phyloP scores from a whole-genome alignment of 2,329 filamentous ascomycete species.

The Iodosphaeria phyllophila region DNA sequence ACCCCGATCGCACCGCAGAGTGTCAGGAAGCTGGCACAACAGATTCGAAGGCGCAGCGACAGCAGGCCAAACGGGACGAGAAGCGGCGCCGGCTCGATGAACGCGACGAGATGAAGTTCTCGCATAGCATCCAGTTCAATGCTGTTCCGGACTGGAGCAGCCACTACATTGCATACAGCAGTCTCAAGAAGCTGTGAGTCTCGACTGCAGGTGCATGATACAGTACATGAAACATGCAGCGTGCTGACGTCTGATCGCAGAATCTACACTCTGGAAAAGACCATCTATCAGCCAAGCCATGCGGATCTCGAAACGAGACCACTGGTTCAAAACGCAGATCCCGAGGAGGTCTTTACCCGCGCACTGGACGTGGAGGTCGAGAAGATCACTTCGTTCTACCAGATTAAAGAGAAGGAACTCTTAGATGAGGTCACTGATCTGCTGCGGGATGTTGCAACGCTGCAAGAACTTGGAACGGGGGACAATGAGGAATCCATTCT shows the following conservation, averaged over 20 bases:
- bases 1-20: too few relatives aligned
- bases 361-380: slow-evolving; percentile 79
- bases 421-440: slow-evolving; percentile 62
- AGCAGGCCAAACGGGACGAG: slow-evolving; percentile 30
- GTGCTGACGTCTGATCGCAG: slow-evolving; percentile 22
- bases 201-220: neutral
- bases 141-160: slow-evolving; percentile 99
- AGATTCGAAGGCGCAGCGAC: too few relatives aligned
- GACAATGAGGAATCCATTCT: slow-evolving; percentile 19
- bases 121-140: slow-evolving; percentile 98
- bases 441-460: slow-evolving; percentile 53
- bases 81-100: slow-evolving; percentile 56
- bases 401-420: slow-evolving; percentile 75
- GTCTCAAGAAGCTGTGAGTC: slow-evolving; percentile 88
- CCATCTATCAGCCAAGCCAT: slow-evolving; percentile 41
- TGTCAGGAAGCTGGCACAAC: too few relatives aligned
- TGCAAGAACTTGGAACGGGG: slow-evolving; percentile 43
- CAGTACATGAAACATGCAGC: slow-evolving; percentile 1
- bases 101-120: slow-evolving; percentile 95
- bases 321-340: slow-evolving; percentile 54
- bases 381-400: slow-evolving; percentile 85
- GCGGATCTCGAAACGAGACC: slow-evolving; percentile 72
- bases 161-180: slow-evolving; percentile 96
- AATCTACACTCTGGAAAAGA: slow-evolving; percentile 90
- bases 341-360: slow-evolving; percentile 64